These are phyloP conservation scores for Pestalotiopsis sp. DNA, from an alignment of 2,329 filamentous ascomycete species.

Conservation along the genomic window DNA sequence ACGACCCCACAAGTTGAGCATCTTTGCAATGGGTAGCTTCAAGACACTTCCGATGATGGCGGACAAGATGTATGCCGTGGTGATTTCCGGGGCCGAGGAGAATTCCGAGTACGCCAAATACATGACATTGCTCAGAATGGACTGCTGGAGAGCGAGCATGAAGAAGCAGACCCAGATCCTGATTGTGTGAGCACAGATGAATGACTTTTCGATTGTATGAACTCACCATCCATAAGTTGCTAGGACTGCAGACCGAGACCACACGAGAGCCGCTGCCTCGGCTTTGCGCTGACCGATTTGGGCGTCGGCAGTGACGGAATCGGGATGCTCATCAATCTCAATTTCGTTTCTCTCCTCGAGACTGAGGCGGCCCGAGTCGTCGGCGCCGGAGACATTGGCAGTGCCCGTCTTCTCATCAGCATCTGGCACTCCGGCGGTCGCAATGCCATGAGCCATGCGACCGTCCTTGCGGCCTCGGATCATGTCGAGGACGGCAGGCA, in stretches of 20 bases:
- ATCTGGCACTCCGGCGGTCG: background rate
- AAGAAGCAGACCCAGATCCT: conserved; percentile 10
- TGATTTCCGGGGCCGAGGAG: conserved; percentile 27
- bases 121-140: conserved; percentile 9
- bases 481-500: background rate
- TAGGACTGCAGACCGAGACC: background rate
- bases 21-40: conserved; percentile 63
- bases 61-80: conserved; percentile 51
- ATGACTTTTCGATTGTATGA: background rate
- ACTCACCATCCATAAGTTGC: conserved; percentile 3
- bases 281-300: conserved; percentile 1
- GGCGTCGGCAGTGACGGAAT: background rate
- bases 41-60: conserved; percentile 55
- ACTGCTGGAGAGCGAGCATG: conserved; percentile 6
- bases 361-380: background rate
- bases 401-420: background rate
- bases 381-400: background rate
- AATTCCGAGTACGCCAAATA: conserved; percentile 9
- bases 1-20: conserved; percentile 66
- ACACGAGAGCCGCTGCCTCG: conserved; percentile 4
- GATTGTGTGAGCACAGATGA: background rate
- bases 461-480: background rate
- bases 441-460: background rate
- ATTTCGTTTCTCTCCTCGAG: conserved; percentile 8
- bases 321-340: background rate